Evolutionary conservation across 495 filamentous ascomycete species (phyloP).

Genomic region (Hypomontagnella monticulosa): DNA sequence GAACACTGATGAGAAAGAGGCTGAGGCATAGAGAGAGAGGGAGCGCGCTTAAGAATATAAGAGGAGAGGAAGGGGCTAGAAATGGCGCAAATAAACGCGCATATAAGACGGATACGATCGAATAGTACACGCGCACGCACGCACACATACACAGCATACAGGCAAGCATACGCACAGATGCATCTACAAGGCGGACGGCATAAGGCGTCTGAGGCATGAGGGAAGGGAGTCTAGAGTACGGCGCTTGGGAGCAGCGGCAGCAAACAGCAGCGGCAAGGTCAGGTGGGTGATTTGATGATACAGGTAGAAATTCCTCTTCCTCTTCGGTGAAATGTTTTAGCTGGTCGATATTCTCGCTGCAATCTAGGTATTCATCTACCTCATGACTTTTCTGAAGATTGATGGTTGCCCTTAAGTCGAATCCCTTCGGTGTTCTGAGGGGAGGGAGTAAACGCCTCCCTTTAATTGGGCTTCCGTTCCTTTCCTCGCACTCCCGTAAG

Average conservation of each 20-base stretch:
- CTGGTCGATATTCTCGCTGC: not conserved
- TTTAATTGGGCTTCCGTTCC: not conserved
- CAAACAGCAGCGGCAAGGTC: slow-evolving; percentile 3
- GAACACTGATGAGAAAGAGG: slow-evolving; percentile 7
- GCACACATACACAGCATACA: not conserved
- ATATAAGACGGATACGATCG: no score
- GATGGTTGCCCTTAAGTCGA: not conserved
- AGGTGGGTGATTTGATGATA: slow-evolving; percentile 38
- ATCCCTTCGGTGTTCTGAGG: no score
- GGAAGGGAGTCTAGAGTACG: slow-evolving; percentile 30
- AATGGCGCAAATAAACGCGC: no score
- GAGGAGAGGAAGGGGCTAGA: no score
- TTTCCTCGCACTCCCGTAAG: not conserved
- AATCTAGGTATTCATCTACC: not conserved
- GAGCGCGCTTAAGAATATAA: no score
- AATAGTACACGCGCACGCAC: no score
- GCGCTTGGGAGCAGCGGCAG: slow-evolving; percentile 18
- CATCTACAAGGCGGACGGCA: slow-evolving; percentile 6
- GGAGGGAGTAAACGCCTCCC: not conserved
- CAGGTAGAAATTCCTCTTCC: slow-evolving; percentile 35
- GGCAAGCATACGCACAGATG: not conserved
- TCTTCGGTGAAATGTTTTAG: slow-evolving; percentile 23
- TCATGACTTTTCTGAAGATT: not conserved
- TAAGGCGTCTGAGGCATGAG: slow-evolving; percentile 19
- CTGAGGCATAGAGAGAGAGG: slow-evolving; percentile 5